Evolutionary conservation across 108 stramenopile genomes (phyloP).

Genomic region (Discostella pseudostelligera): DNA sequence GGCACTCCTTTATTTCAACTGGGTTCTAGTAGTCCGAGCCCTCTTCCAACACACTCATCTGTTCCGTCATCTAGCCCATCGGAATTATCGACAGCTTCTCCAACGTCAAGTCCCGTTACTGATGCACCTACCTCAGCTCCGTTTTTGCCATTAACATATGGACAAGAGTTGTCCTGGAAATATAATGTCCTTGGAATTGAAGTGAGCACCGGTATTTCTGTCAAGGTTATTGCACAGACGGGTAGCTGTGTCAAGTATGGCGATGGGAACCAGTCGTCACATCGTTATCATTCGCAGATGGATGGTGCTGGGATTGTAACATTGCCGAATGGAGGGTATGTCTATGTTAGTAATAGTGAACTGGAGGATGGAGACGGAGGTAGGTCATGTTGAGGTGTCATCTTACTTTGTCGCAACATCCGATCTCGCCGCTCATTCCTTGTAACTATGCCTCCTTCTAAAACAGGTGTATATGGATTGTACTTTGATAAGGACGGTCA

Average conservation of each 20-base stretch:
- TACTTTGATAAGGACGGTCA: constrained; percentile 20
- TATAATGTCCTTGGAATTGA: not conserved
- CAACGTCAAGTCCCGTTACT: not conserved
- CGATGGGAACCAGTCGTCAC: not conserved
- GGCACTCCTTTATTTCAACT: too few species aligned
- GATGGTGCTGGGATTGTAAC: constrained; percentile 10
- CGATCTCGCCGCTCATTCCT: too few species aligned
- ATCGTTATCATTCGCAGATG: not conserved
- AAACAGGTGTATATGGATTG: constrained; percentile 15
- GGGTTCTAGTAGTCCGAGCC: not conserved
- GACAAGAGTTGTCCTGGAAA: not conserved
- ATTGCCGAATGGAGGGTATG: constrained; percentile 18
- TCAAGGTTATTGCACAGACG: constrained; percentile 5
- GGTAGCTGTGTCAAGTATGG: not conserved
- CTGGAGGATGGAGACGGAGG: constrained; percentile 4
- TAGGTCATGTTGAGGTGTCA: constrained; percentile 1
- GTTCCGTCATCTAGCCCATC: constrained; percentile 1
- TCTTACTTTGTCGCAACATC: not conserved
- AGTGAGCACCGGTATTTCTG: not conserved
- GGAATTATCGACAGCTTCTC: not conserved
- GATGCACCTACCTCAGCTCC: not conserved
- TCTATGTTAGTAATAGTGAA: constrained; percentile 19
- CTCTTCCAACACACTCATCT: constrained; percentile 7
- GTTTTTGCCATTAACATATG: constrained; percentile 2
- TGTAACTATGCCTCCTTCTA: not conserved